Percentiles rank a stretch among this genome's conserved stretches.
Evolutionary conservation across 495 filamentous ascomycete genomes (phyloP).

Genomic region (Xylaria sp.): DNA sequence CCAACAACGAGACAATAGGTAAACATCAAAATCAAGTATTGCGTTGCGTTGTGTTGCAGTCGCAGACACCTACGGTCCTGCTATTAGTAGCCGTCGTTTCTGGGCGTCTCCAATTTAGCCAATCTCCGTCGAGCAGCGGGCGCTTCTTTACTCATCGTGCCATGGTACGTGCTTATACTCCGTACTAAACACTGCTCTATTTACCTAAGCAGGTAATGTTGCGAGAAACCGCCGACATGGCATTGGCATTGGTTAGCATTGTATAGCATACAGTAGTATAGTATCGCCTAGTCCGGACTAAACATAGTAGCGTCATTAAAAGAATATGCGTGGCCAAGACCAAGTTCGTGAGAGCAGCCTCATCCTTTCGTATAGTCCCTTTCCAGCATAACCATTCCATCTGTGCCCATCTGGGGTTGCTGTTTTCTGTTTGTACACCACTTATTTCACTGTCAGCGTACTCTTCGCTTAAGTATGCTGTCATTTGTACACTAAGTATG

Average conservation of each 20-base stretch:
- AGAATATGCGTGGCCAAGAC: too few species aligned
- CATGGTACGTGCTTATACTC: too few species aligned
- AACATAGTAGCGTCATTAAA: not conserved
- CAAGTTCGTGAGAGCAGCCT: not conserved
- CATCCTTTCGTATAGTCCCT: too few species aligned
- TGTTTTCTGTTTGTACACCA: not conserved
- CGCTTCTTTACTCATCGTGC: constrained; percentile 6
- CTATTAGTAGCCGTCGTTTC: not conserved
- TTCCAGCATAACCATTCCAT: not conserved
- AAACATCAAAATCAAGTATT: not conserved
- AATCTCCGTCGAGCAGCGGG: not conserved
- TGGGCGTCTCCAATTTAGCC: not conserved
- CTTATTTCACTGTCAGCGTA: not conserved
- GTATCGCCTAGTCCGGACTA: not conserved
- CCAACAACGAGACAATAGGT: not conserved
- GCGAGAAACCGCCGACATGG: not conserved
- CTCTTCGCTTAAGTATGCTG: constrained; percentile 7
- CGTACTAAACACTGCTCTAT: not conserved
- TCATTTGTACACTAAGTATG: constrained; percentile 4
- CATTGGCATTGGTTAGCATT: constrained; percentile 3
- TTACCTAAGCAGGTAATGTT: too few species aligned
- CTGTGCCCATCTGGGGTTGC: not conserved
- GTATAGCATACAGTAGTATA: not conserved
- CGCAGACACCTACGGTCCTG: not conserved
- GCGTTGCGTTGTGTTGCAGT: not conserved